These are phyloP conservation scores for Lipomyces kockii DNA, from an alignment of 805 yeast species.

Conservation along the genomic window DNA sequence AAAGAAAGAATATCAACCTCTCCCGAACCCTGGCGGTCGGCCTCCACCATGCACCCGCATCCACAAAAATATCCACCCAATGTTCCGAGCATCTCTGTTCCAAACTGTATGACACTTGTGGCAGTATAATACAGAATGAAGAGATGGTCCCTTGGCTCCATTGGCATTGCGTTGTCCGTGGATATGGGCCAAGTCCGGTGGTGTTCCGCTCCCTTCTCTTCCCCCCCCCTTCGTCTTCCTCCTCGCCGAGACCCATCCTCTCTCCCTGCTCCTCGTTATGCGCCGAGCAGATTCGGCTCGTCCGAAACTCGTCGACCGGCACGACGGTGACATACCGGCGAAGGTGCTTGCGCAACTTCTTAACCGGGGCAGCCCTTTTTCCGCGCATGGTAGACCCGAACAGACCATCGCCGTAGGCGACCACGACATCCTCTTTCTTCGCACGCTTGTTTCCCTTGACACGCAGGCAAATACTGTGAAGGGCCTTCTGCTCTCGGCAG, in stretches of 20 bases:
- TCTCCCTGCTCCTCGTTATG: background rate
- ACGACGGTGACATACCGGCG: background rate
- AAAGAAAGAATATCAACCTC: too few relatives aligned
- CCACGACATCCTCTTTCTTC: background rate
- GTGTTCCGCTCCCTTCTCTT: background rate
- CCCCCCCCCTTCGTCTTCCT: background rate
- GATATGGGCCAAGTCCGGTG: background rate
- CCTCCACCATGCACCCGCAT: background rate
- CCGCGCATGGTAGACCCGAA: background rate
- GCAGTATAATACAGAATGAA: background rate
- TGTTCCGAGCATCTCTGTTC: background rate
- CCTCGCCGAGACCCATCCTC: background rate
- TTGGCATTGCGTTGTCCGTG: background rate
- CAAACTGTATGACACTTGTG: background rate
- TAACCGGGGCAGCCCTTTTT: background rate
- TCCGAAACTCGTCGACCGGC: background rate
- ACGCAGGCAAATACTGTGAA: background rate
- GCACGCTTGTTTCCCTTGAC: background rate
- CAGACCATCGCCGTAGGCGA: background rate
- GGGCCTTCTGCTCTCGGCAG: constrained; percentile 2
- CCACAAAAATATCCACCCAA: background rate
- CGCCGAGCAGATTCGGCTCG: background rate
- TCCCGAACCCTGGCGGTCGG: background rate
- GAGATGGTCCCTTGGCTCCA: background rate
- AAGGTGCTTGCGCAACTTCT: background rate